Base-by-base conservation (phyloP, 2,329 filamentous ascomycete genomes). In the Apiospora pterosperma region DNA sequence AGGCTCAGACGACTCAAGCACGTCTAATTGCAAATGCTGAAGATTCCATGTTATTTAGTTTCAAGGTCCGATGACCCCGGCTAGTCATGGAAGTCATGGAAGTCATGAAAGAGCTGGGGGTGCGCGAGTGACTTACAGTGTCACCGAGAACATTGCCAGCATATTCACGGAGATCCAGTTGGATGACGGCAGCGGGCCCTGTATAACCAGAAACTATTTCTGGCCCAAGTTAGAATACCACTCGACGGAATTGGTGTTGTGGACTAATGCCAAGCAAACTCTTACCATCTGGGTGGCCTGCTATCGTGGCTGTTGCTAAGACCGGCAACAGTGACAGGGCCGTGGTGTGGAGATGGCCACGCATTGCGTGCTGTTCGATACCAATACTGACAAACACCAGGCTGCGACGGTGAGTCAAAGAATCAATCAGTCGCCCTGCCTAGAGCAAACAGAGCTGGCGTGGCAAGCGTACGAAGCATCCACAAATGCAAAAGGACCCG, bases 1-100 rank as follows among this genome's bases (percentile, higher is more conserved):
- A 31, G 79, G 75, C n/a, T 77, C 72, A 11, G 75, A 73, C 11
- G 82, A 81, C 64, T 82, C 78, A 36, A 79, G 71, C 41, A 85
- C 73, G 66, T 83, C 78, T 59, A 86, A 70, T 58, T 76, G 76
- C 60, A 85, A 74, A 48, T 74, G 66, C 48, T 55, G 12, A 8
- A 34, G 19, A 11, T 31, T 72, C 74, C 25, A 5, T 25, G 6
- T 11, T 41, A 7, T 38, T 61, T 36, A 61, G 59, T 31, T 23
- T 5, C 5, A 39, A 11, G 14, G 3, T n/a, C 11, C 10, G 12
- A 34, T 34, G 16, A n/a, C 48, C 21, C 8, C 19, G 16, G 8
- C 36, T 61, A 23, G 16, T 38, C 34, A 38, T 39, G 62, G 11
- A 12, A 44, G 28, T 67, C 48, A 68, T 4, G 4, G n/a, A 64